Conservation (phyloP, 371 early-diverging fungal species). For the Lichtheimia ramosa region DNA sequence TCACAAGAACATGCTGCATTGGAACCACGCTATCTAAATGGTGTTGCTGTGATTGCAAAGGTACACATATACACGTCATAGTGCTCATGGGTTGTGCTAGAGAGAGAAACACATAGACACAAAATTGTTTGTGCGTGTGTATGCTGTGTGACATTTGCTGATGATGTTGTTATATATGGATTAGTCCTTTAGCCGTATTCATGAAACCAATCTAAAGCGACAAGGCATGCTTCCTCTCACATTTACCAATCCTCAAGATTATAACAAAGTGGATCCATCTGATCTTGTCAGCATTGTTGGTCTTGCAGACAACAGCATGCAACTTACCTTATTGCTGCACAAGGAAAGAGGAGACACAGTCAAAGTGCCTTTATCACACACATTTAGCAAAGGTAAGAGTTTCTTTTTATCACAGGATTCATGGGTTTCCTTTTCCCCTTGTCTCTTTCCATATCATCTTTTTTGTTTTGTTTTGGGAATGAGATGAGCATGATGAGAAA, state of each 20-base stretch:
- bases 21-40: constrained; percentile 86
- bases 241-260: constrained; percentile 86
- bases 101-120: no score
- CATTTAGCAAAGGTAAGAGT: constrained; percentile 89
- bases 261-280: constrained; percentile 75
- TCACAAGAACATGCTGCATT: constrained; percentile 95
- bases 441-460: no score
- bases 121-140: no score
- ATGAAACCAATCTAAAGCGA: constrained; percentile 98
- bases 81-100: no score
- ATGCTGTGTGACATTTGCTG: no score
- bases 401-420: no score
- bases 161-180: no score
- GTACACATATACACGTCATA: no score
- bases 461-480: no score
- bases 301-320: constrained; percentile 66
- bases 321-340: constrained; percentile 69
- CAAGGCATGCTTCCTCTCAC: constrained; percentile 95
- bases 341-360: constrained; percentile 70
- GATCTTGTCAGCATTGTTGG: constrained; percentile 80
- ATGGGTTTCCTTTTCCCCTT: no score
- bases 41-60: constrained; percentile 83
- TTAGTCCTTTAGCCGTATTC: constrained; percentile 94
- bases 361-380: constrained; percentile 89
- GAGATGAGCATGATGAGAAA: no score